Evolutionary conservation across 495 filamentous ascomycete genomes (phyloP).

Genomic region (Parachaetomium inaequale): DNA sequence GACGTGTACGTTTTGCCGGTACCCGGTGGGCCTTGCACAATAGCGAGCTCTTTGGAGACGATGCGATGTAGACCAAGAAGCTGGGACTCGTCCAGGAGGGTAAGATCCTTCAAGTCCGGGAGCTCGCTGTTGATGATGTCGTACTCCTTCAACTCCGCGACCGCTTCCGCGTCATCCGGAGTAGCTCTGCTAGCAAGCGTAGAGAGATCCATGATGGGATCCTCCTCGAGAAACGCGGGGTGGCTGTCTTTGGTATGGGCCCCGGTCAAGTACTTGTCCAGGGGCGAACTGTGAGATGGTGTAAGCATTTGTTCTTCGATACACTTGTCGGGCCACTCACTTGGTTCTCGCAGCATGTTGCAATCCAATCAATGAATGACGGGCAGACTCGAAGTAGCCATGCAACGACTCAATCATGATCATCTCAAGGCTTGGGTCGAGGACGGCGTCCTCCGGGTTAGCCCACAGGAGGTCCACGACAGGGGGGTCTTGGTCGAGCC

Average conservation of each 20-base stretch:
- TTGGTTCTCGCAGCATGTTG: conserved; percentile 63
- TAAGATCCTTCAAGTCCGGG: conserved; percentile 32
- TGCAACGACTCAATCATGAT: conserved; percentile 72
- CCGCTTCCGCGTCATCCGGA: background rate
- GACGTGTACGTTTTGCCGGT: conserved; percentile 86
- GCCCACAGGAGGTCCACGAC: conserved; percentile 76
- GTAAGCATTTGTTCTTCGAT: background rate
- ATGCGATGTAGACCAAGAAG: conserved; percentile 64
- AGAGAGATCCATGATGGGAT: conserved; percentile 35
- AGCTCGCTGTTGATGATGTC: conserved; percentile 19
- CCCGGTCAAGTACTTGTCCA: conserved; percentile 41
- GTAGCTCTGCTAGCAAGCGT: conserved; percentile 26
- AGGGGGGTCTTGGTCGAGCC: conserved; percentile 60
- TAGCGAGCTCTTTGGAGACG: conserved; percentile 66
- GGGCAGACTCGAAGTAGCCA: conserved; percentile 70
- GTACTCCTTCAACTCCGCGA: conserved; percentile 5
- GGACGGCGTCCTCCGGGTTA: conserved; percentile 50
- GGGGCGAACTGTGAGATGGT: conserved; percentile 16
- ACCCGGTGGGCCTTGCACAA: conserved; percentile 88
- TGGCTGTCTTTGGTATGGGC: conserved; percentile 40
- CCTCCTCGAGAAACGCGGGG: conserved; percentile 31
- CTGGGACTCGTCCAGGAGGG: conserved; percentile 66
- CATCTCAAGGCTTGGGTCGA: conserved; percentile 69
- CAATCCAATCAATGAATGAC: conserved; percentile 68
- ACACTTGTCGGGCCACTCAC: conserved; percentile 37